phyloP scores from a whole-genome alignment of 768 basidiomycete species.

The Leucosporidium scottii region DNA sequence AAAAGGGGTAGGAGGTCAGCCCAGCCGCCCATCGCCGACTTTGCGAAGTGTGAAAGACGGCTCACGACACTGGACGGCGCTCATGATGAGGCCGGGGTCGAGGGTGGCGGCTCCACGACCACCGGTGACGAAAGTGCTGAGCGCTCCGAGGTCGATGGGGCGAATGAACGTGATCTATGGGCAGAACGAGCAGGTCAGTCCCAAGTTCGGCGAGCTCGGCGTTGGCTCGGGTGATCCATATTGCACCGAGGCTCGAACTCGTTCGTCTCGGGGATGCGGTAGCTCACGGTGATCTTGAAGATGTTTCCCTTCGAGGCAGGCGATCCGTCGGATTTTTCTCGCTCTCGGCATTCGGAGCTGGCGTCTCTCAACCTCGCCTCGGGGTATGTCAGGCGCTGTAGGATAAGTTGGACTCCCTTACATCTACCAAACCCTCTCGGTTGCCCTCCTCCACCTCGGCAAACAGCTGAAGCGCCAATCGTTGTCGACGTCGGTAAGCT shows the following conservation, averaged over 20 bases:
- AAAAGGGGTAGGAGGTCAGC: too few relatives aligned
- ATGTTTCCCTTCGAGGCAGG: not conserved
- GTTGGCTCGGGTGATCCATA: too few relatives aligned
- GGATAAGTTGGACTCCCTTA: too few relatives aligned
- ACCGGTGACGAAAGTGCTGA: not conserved
- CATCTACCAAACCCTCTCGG: not conserved
- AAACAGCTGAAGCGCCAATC: slow-evolving; percentile 30
- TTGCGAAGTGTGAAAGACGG: not conserved
- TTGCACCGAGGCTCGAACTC: too few relatives aligned
- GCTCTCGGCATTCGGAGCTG: too few relatives aligned
- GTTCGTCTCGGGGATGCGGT: not conserved
- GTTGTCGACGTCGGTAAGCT: slow-evolving; percentile 9
- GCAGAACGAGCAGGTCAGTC: not conserved
- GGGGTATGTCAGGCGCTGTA: too few relatives aligned
- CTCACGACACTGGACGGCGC: not conserved
- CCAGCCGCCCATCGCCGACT: too few relatives aligned
- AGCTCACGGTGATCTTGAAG: slow-evolving; percentile 10
- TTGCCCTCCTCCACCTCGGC: slow-evolving; percentile 19
- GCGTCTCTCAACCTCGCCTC: too few relatives aligned
- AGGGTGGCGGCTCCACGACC: not conserved
- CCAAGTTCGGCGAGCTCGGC: not conserved
- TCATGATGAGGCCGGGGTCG: not conserved
- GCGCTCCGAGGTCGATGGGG: slow-evolving; percentile 5
- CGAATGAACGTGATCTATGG: not conserved
- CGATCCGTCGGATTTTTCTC: not conserved